Evolutionary conservation across 306 rosid species (phyloP), one percentile per base, ranked within the genome.

Genomic region (Oemleria cerasiformis): DNA sequence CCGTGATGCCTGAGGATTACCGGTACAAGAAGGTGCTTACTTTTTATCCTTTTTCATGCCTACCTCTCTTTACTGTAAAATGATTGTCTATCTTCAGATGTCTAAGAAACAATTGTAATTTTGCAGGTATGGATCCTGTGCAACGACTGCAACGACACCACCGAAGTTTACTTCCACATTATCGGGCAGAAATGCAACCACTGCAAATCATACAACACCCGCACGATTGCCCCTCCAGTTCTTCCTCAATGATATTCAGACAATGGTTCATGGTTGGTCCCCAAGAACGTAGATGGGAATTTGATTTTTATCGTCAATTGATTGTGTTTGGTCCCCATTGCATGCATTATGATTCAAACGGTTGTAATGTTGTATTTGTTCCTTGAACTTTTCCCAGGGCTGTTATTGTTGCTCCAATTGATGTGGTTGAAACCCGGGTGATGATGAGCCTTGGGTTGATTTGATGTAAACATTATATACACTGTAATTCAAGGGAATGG

Each of bases 61-160:
- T 51, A 3, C 51, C 38, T 19, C 49, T 63, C 30, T 39, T 3
- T 63, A 30, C 48, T 40, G 67, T 63, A 17, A 40, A 40, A 44
- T 65, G 34, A 63, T 34, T 38, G 36, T 36, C 13, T 21, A 15
- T 60, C 41, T 10, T 6, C 21, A 60, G 7, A 15, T 40, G 9
- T 66, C 40, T 68, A n/a, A 65, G 40, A 71, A 79, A 53, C 72
- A 78, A 19, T 43, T 49, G 36, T 6, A 14, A 21, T 79, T 77
- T 30, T 86, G 82, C 96, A 95, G 99, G 92, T 91, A 25, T 95
- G 99, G 99, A 95, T 95, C 55, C 83, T 95, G 48, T 95, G 99
- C 56, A 95, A 91, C 42, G 97, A 95, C 81, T 91, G 99, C 86
- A 95, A 95, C 67, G 96, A 95, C 79, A 89, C 96, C 11, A 91